phyloP scores from a whole-genome alignment of 2,329 filamentous ascomycete species.

The Pseudovirgaria hyperparasitica region DNA sequence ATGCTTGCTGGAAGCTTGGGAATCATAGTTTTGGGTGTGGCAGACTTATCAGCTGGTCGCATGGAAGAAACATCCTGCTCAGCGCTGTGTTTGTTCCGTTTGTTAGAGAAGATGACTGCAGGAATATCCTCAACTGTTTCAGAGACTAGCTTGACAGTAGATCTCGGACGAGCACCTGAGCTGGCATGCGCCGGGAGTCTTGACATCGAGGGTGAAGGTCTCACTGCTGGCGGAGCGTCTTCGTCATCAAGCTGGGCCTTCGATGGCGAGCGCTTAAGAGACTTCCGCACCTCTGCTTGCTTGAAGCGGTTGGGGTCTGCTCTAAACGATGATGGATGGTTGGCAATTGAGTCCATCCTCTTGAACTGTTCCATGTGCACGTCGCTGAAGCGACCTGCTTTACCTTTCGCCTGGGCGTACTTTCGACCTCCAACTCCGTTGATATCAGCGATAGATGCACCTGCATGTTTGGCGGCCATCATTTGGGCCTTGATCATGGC shows the following conservation, averaged over 20 bases:
- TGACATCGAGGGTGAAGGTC: conserved; percentile 46
- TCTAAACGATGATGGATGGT: conserved; percentile 69
- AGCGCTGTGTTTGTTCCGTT: conserved; percentile 60
- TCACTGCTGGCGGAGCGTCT: conserved; percentile 29
- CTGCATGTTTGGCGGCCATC: conserved; percentile 44
- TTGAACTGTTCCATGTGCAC: conserved; percentile 80
- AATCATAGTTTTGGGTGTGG: conserved; percentile 6
- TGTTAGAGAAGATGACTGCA: conserved; percentile 31
- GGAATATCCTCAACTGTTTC: conserved; percentile 13
- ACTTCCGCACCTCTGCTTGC: conserved; percentile 24
- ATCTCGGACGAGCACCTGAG: conserved; percentile 24
- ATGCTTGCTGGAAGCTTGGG: conserved; percentile 6
- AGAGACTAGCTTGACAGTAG: conserved; percentile 16
- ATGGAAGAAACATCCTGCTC: conserved; percentile 57
- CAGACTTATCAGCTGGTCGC: conserved; percentile 41
- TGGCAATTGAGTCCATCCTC: conserved; percentile 94
- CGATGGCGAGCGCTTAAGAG: conserved; percentile 21
- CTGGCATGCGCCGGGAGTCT: conserved; percentile 33
- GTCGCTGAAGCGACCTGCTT: conserved; percentile 67
- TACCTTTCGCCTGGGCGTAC: conserved; percentile 70
- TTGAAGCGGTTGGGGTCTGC: conserved; percentile 41
- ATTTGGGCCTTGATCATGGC: conserved; percentile 58
- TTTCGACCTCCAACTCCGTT: conserved; percentile 48
- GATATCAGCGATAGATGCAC: conserved; percentile 30
- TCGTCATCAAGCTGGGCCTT: conserved; percentile 35